phyloP scores from a whole-genome alignment of 495 filamentous ascomycete genomes.

The Penicillium parvum region DNA sequence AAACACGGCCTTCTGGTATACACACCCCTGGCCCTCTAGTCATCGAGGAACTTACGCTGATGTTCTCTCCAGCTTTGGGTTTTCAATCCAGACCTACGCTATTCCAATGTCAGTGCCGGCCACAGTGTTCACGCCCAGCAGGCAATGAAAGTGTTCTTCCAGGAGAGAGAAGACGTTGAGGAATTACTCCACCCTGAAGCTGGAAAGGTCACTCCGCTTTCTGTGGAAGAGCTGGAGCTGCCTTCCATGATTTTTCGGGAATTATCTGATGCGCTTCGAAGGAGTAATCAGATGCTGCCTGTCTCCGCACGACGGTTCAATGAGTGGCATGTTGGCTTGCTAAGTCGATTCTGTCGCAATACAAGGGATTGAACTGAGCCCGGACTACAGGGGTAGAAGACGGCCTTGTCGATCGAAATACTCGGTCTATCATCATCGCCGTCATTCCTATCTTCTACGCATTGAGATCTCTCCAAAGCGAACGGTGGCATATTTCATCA shows the following conservation, averaged over 20 bases:
- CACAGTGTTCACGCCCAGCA: constrained; percentile 33
- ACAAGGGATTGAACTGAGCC: constrained; percentile 4
- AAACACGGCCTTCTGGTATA: constrained; percentile 41
- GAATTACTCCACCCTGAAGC: constrained; percentile 48
- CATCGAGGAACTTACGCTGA: constrained; percentile 25
- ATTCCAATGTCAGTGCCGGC: constrained; percentile 46
- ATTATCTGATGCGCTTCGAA: constrained; percentile 38
- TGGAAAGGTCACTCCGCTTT: constrained; percentile 39
- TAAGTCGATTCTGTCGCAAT: constrained; percentile 40
- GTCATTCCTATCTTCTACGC: too few relatives aligned
- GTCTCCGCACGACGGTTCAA: constrained; percentile 50
- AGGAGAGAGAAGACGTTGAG: constrained; percentile 46
- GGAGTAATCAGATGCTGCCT: constrained; percentile 54
- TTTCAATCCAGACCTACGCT: constrained; percentile 64
- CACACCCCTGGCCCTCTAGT: not conserved
- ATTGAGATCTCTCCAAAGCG: too few relatives aligned
- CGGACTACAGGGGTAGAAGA: too few relatives aligned
- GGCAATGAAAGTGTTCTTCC: constrained; percentile 68
- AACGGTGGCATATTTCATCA: not conserved
- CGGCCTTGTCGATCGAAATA: too few relatives aligned
- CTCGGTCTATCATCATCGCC: too few relatives aligned
- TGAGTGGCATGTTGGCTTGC: constrained; percentile 63
- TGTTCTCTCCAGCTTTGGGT: constrained; percentile 53
- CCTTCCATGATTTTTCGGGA: constrained; percentile 45
- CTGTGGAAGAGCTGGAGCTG: constrained; percentile 62